These are phyloP conservation scores for Tieghemiomyces parasiticus DNA, from an alignment of 192 early-diverging fungal genomes.

Conservation along the genomic window DNA sequence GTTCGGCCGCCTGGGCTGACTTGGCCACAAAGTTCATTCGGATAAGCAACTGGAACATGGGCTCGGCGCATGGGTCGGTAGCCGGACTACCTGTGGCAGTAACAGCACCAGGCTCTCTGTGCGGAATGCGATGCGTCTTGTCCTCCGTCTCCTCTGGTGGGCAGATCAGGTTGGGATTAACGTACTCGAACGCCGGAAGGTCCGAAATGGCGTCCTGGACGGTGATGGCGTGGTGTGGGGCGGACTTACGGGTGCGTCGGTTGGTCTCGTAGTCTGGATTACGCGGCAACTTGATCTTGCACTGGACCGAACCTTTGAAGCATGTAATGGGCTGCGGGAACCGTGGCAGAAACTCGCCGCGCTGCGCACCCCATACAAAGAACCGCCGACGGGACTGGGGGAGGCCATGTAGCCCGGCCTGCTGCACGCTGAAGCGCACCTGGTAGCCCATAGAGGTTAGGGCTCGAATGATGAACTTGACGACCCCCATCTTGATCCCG, in stretches of 20 bases:
- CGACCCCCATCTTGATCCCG: conserved; percentile 41
- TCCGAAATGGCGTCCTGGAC: conserved; percentile 51
- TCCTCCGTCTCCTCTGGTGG: background rate
- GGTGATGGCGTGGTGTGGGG: conserved; percentile 37
- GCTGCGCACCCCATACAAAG: conserved; percentile 47
- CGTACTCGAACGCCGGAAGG: conserved; percentile 49
- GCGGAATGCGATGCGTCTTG: background rate
- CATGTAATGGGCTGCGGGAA: conserved; percentile 40
- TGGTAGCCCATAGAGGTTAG: conserved; percentile 54
- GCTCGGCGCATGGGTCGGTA: background rate
- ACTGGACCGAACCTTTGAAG: conserved; percentile 25
- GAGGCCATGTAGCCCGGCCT: conserved; percentile 45
- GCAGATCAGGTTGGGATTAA: conserved; percentile 20
- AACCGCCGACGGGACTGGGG: conserved; percentile 48
- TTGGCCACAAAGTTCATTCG: conserved; percentile 5
- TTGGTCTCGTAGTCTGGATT: conserved; percentile 25
- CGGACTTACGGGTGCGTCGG: conserved; percentile 26
- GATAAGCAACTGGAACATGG: background rate
- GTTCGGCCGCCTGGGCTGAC: background rate
- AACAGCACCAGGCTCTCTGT: too few species aligned
- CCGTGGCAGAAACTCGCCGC: conserved; percentile 32
- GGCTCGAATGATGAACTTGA: conserved; percentile 49
- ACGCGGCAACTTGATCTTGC: conserved; percentile 27
- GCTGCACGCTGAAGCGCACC: conserved; percentile 40
- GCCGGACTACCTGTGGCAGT: background rate